phyloP scores from a whole-genome alignment of 2,329 filamentous ascomycete species.

The Pseudogymnoascus sp. region DNA sequence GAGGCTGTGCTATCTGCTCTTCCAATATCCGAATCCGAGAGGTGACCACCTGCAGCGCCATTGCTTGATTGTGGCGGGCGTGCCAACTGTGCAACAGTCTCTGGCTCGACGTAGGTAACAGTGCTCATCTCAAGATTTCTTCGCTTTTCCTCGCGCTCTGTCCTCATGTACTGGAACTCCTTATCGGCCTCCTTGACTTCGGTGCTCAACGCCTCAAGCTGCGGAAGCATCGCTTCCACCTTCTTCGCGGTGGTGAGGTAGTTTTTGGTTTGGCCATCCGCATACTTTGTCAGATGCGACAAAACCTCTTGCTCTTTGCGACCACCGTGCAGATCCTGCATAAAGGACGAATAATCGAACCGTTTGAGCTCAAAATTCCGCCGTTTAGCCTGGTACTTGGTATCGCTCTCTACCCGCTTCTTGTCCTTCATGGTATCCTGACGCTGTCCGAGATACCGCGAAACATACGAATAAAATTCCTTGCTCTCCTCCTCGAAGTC shows the following conservation, averaged over 20 bases:
- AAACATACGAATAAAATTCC: constrained; percentile 94
- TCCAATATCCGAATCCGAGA: constrained; percentile 55
- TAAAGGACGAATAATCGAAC: constrained; percentile 97
- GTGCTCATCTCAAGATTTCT: constrained; percentile 83
- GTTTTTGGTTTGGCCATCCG: constrained; percentile 75
- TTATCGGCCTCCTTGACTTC: constrained; percentile 94
- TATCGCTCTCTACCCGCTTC: constrained; percentile 88
- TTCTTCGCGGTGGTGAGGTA: constrained; percentile 79
- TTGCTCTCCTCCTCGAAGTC: constrained; percentile 99
- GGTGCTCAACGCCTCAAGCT: constrained; percentile 76
- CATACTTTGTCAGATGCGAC: constrained; percentile 88
- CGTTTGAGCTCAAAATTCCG: constrained; percentile 94
- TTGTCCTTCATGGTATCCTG: constrained; percentile 96
- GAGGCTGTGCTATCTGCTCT: constrained; percentile 67
- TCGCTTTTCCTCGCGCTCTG: constrained; percentile 93
- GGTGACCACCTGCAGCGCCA: constrained; percentile 30
- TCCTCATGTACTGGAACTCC: constrained; percentile 88
- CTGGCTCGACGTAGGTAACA: constrained; percentile 61
- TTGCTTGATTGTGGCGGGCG: constrained; percentile 25
- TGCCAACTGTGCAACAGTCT: constrained; percentile 41
- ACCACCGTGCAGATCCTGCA: constrained; percentile 98
- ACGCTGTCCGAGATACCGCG: constrained; percentile 88
- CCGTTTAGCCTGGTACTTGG: constrained; percentile 90
- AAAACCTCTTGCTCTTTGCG: constrained; percentile 95
- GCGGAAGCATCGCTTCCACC: constrained; percentile 76